These are phyloP conservation scores for Aspergillus terreus DNA, from an alignment of 2,329 filamentous ascomycete species.

Conservation along the genomic window DNA sequence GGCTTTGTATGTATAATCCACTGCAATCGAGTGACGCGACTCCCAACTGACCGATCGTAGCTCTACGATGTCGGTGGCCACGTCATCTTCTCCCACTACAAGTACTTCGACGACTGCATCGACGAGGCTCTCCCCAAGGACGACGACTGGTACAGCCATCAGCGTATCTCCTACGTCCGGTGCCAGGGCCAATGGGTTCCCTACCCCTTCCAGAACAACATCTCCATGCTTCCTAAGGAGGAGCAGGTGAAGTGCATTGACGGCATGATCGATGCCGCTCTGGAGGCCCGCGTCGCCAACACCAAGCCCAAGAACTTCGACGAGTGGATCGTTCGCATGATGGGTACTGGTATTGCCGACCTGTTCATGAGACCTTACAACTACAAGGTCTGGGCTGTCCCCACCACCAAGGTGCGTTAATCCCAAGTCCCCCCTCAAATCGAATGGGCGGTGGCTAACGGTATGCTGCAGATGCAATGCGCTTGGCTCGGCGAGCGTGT, in stretches of 20 bases:
- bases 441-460: conserved; percentile 6
- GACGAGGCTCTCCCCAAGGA: conserved; percentile 92
- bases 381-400: conserved; percentile 99
- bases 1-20: conserved; percentile 74
- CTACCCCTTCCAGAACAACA: conserved; percentile 99
- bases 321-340: conserved; percentile 94
- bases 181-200: conserved; percentile 96
- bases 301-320: conserved; percentile 96
- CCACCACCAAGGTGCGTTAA: conserved; percentile 78
- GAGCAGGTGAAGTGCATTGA: conserved; percentile 94
- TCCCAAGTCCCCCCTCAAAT: neutral
- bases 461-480: conserved; percentile 80
- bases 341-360: conserved; percentile 83
- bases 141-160: conserved; percentile 94
- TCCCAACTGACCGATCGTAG: conserved; percentile 45
- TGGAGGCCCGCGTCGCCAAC: conserved; percentile 80
- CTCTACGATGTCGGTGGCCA: conserved; percentile 98
- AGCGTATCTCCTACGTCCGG: conserved; percentile 98
- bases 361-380: conserved; percentile 99
- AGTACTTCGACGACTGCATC: conserved; percentile 99
- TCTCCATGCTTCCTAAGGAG: conserved; percentile 95
- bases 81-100: conserved; percentile 99
- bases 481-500: conserved; percentile 98
- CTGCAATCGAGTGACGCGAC: neutral
- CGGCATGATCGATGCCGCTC: conserved; percentile 89